Conservation (phyloP, 2,329 filamentous ascomycete species). For the Talaromyces atroroseus region DNA sequence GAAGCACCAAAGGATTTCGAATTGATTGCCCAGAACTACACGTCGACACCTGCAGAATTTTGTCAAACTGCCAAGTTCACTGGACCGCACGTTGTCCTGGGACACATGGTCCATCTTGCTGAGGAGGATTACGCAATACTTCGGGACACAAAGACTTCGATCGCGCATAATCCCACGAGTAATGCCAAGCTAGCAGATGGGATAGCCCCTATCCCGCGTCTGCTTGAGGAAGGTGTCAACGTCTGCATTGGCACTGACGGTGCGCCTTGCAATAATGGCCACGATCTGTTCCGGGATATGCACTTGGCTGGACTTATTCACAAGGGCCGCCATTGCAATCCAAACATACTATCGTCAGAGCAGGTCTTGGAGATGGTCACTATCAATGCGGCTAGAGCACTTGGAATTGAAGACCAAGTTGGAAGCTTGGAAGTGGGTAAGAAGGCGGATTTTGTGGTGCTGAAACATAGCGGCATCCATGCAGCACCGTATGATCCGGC, state of each 20-base stretch:
- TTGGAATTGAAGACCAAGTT: background rate
- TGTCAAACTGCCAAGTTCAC: background rate
- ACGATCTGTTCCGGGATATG: background rate
- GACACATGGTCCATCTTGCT: background rate
- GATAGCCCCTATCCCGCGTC: background rate
- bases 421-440: background rate
- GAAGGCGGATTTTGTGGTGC: background rate
- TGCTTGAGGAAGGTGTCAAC: background rate
- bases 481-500: background rate
- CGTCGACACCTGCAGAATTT: background rate
- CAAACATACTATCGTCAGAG: background rate
- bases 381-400: background rate
- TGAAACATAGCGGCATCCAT: background rate
- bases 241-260: background rate
- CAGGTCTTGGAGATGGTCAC: background rate
- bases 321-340: background rate
- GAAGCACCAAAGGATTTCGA: background rate
- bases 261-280: background rate
- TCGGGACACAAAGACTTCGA: background rate
- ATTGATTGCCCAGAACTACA: background rate
- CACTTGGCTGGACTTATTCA: background rate
- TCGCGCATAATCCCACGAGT: background rate
- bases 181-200: background rate
- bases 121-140: background rate
- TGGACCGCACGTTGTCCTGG: background rate